Evolutionary conservation across 2,329 filamentous ascomycete genomes (phyloP), one percentile per base, ranked within the genome.

Genomic region (Chrysoporthe cubensis): DNA sequence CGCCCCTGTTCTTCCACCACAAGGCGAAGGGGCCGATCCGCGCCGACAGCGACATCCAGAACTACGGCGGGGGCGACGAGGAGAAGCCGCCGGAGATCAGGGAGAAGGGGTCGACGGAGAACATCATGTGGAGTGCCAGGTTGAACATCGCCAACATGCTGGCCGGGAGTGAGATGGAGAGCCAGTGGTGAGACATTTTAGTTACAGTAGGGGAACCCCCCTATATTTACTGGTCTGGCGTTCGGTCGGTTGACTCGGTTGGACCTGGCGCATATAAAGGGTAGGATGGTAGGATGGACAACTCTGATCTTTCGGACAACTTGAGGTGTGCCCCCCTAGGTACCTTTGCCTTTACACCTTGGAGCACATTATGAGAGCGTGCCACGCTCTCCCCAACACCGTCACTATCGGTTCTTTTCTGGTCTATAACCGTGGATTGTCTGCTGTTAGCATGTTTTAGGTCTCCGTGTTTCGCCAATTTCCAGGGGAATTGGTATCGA

Each of bases 91-190:
- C 65, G 14, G 59, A 63, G 44, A 42, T 72, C 2, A 70, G 75
- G 14, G 72, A 78, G 64, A 78, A 75, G 58, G 76, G 74, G 0
- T 70, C 64, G n/a, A 78, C 76, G 3, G 76, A 78, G 66, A 77
- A 77, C 44, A 76, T 79, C 46, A 72, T 78, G 61, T 76, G 74
- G 75, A 78, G 77, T 63, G 74, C 76, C 54, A 74, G 76, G 62
- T 71, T 76, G 66, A 79, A 78, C 62, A 68, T 79, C 7, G 70
- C 69, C 64, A 76, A 78, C 50, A 70, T 78, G 71, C 72, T 78
- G 40, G 66, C 73, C 57, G 75, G 72, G 5, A 68, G 69, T 43
- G 66, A 63, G 21, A 75, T 77, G 74, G 73, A 77, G 58, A 75
- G 68, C 56, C 73, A 75, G 64, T 76, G 37, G n/a, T 44, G 11